Base-by-base conservation (phyloP, 345 rosid genomes). In the Gossypium ekmanianum region DNA sequence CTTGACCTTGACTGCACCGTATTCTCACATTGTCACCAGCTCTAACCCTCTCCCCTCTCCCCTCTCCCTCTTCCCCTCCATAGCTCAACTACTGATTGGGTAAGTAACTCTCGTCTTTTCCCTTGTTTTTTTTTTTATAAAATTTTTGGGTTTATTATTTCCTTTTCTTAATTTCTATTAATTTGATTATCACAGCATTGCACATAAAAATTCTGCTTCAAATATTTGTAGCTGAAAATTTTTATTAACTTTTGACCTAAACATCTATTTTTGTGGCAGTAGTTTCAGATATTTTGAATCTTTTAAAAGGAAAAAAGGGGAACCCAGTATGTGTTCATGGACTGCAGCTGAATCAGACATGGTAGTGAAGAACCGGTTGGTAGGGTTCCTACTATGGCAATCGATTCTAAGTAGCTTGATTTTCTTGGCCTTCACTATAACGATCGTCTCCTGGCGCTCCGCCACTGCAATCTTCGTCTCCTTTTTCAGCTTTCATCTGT, bases 341-440 rank as follows among this genome's bases (percentile, higher is more conserved):
- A 48, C 56, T 0, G 57, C 52, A 8, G 29, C 54, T 12, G 75
- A 39, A 18, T 77, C 90, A 16, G 88, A 84, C 54, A 29, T 79
- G 71, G 82, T 89, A 2, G 83, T 83, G 22, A 84, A 81, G 75
- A 84, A 85, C 64, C 84, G 94, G 3, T 83, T 83, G 39, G 62
- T 81, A 20, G 93, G 93, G 73, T 93, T 91, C 68, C 75, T 91
- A 9, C 89, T 91, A 44, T 90, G 94, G 98, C 93, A 93, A 51
- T 86, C 92, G 2, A 86, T 93, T 7, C 74, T 85, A 54, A 84
- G 92, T 11, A 67, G 90, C 13, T 64, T 77, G 57, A 78, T 90
- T 73, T 93, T 84, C 91, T 4, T 91, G 74, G 69, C 84, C 83
- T 80, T 81, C 88, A 85, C 83, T 69, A 43, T 80, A 67, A 70